Conservation (phyloP, 2,329 filamentous ascomycete genomes). For the Clonostachys sp. region DNA sequence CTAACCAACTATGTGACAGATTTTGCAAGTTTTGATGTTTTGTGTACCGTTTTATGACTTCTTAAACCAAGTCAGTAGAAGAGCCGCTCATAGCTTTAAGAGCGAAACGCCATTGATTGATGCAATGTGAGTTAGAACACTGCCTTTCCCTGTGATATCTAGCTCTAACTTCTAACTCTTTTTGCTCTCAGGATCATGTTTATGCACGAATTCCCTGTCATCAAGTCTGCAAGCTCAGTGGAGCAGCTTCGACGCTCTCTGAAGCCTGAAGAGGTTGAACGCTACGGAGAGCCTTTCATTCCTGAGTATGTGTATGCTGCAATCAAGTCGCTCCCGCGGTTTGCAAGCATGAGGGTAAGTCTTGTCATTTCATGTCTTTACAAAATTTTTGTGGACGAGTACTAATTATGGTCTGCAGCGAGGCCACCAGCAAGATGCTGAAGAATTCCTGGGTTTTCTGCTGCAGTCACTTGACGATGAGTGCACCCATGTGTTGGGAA, state of each 20-base stretch:
- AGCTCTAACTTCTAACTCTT: conserved; percentile 1
- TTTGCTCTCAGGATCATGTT: conserved; percentile 73
- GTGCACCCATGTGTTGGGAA: conserved; percentile 69
- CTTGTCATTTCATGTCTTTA: background rate
- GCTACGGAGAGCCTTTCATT: conserved; percentile 86
- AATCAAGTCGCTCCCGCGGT: conserved; percentile 80
- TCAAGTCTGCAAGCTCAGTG: conserved; percentile 70
- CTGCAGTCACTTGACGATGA: conserved; percentile 92
- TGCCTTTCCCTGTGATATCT: background rate
- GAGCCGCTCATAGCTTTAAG: conserved; percentile 86
- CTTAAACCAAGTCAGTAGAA: conserved; percentile 78
- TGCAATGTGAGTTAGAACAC: conserved; percentile 64
- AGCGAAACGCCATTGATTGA: conserved; percentile 91
- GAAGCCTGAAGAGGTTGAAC: conserved; percentile 79
- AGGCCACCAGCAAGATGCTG: conserved; percentile 95
- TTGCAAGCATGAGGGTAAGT: conserved; percentile 84
- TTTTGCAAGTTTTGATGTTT: conserved; percentile 92
- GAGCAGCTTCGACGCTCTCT: conserved; percentile 71
- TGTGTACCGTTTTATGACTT: conserved; percentile 95
- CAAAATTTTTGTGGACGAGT: background rate
- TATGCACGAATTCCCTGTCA: conserved; percentile 83
- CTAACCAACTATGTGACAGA: conserved; percentile 48
- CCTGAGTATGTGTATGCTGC: conserved; percentile 95
- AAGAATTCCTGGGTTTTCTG: conserved; percentile 93
- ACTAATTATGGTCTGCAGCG: conserved; percentile 44